Evolutionary conservation across 805 yeast genomes (phyloP).

Genomic region (Cyberlindnera sargentensis): DNA sequence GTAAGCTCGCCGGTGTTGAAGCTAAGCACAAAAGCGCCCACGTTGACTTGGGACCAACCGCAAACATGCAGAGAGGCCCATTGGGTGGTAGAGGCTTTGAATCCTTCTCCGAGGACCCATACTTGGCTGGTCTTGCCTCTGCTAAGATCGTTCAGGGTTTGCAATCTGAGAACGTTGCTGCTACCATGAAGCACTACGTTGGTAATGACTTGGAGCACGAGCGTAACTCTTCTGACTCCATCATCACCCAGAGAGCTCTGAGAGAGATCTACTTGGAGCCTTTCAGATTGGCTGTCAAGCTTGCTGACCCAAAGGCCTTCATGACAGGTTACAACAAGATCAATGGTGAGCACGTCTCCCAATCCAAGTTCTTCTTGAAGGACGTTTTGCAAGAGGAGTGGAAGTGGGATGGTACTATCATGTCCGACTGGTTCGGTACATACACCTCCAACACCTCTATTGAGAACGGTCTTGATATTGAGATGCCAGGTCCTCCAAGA

Average conservation of each 20-base stretch:
- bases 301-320: constrained; percentile 44
- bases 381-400: constrained; percentile 48
- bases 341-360: constrained; percentile 53
- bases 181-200: constrained; percentile 56
- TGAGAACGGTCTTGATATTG: constrained; percentile 53
- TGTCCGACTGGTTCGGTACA: constrained; percentile 63
- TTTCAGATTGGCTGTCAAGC: constrained; percentile 50
- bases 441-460: constrained; percentile 41
- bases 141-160: constrained; percentile 48
- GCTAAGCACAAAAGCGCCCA: constrained; percentile 48
- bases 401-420: constrained; percentile 47
- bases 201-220: constrained; percentile 58
- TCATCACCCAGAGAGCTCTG: constrained; percentile 52
- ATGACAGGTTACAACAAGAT: constrained; percentile 62
- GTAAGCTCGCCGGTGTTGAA: constrained; percentile 46
- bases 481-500: constrained; percentile 60
- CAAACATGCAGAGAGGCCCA: constrained; percentile 51
- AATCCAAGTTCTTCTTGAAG: constrained; percentile 35
- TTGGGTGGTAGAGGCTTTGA: constrained; percentile 60
- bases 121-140: constrained; percentile 38
- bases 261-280: constrained; percentile 61
- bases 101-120: constrained; percentile 56
- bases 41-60: constrained; percentile 41
- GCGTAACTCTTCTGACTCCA: constrained; percentile 40
- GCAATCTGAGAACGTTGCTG: constrained; percentile 42